phyloP scores from a whole-genome alignment of 306 rosid genomes.

The Benincasa hispida region DNA sequence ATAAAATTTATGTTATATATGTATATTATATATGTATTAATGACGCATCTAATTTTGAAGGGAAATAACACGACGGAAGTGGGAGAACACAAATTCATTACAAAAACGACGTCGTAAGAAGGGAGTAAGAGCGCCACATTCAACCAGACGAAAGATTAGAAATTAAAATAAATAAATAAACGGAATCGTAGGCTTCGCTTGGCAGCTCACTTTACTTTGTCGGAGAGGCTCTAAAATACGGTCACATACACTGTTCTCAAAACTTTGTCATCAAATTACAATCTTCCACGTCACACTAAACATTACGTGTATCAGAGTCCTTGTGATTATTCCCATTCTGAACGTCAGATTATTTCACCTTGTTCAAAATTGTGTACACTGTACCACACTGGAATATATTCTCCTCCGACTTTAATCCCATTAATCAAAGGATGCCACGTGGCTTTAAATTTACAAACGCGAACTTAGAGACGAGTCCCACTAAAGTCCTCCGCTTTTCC shows the following conservation, averaged over 20 bases:
- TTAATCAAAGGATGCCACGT: conserved; percentile 9
- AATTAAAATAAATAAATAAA: neutral
- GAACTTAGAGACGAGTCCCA: neutral
- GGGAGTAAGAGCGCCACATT: neutral
- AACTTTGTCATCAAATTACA: neutral
- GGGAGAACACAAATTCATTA: neutral
- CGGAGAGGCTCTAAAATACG: conserved; percentile 10
- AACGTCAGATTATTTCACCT: neutral
- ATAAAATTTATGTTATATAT: too few relatives aligned
- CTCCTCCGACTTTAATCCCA: neutral
- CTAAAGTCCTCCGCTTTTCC: conserved; percentile 9
- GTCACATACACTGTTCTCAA: neutral
- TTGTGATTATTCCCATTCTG: neutral
- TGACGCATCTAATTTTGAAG: too few relatives aligned
- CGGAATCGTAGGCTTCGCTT: neutral
- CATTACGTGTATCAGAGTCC: neutral
- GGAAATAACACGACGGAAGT: too few relatives aligned
- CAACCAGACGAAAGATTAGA: neutral
- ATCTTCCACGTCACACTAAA: neutral
- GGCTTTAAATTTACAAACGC: neutral
- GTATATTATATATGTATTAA: too few relatives aligned
- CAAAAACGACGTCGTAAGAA: neutral
- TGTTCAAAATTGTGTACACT: neutral
- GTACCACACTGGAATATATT: neutral
- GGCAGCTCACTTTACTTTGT: conserved; percentile 2